Conservation (phyloP, 2,329 filamentous ascomycete genomes). For the Ramichloridium luteum region DNA sequence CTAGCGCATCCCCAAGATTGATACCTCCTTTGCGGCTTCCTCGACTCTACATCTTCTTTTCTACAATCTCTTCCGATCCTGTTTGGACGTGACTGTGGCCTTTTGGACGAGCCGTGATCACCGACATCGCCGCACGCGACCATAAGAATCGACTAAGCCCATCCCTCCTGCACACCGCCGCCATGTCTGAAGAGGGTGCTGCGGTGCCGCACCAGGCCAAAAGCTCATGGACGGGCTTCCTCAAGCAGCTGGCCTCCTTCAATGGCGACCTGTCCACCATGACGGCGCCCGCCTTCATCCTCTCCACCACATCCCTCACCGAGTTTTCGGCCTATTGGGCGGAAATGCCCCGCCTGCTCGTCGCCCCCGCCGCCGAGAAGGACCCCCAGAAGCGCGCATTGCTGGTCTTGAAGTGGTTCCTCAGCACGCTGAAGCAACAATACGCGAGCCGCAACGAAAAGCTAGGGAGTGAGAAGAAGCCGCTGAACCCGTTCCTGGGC, state of each 20-base stretch:
- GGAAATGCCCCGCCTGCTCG: slow-evolving; percentile 53
- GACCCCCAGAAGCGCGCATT: slow-evolving; percentile 73
- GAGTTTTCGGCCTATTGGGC: slow-evolving; percentile 47
- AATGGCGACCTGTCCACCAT: slow-evolving; percentile 45
- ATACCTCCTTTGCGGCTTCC: too few relatives aligned
- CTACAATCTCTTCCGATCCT: too few relatives aligned
- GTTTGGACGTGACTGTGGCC: too few relatives aligned
- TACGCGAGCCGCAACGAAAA: slow-evolving; percentile 64
- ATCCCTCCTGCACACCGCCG: too few relatives aligned
- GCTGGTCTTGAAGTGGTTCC: slow-evolving; percentile 90
- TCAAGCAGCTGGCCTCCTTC: slow-evolving; percentile 43
- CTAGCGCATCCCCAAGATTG: too few relatives aligned
- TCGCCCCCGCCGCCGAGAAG: slow-evolving; percentile 66
- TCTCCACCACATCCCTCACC: slow-evolving; percentile 42
- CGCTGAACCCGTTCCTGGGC: slow-evolving; percentile 87
- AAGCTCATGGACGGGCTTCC: slow-evolving; percentile 38
- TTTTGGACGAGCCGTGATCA: too few relatives aligned
- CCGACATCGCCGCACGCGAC: too few relatives aligned
- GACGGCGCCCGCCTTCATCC: slow-evolving; percentile 45
- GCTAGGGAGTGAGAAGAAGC: slow-evolving; percentile 90
- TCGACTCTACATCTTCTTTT: too few relatives aligned
- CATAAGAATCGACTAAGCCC: too few relatives aligned
- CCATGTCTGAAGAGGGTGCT: slow-evolving; percentile 29
- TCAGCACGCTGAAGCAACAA: slow-evolving; percentile 85
- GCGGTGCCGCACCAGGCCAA: slow-evolving; percentile 35